phyloP scores from a whole-genome alignment of 2,329 filamentous ascomycete species.

The Xylaria sp. region DNA sequence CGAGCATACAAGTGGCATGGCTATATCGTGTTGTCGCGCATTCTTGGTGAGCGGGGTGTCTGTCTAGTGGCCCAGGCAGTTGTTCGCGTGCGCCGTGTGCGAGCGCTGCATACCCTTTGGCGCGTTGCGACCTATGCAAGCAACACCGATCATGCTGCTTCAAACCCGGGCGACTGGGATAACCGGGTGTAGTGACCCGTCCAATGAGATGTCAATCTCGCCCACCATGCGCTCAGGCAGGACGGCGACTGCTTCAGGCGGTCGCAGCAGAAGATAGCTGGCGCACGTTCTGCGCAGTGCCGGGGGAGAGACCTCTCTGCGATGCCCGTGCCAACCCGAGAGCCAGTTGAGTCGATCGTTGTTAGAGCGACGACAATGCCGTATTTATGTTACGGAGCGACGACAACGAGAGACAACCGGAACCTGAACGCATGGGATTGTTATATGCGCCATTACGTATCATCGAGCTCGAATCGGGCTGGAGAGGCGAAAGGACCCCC shows the following conservation, averaged over 20 bases:
- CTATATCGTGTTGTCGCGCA: constrained; percentile 4
- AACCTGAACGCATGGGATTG: neutral
- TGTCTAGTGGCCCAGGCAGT: neutral
- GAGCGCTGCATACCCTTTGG: constrained; percentile 19
- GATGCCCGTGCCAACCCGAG: constrained; percentile 3
- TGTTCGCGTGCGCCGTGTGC: constrained; percentile 1
- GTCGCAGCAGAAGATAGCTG: constrained; percentile 11
- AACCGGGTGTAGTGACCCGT: constrained; percentile 4
- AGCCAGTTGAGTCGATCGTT: neutral
- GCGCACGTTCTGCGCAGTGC: constrained; percentile 9
- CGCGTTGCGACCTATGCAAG: constrained; percentile 22
- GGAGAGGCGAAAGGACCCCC: constrained; percentile 9
- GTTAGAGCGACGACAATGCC: constrained; percentile 5
- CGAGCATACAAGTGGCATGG: neutral
- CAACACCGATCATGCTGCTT: constrained; percentile 16
- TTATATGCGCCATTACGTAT: constrained; percentile 13
- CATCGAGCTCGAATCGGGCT: constrained; percentile 24
- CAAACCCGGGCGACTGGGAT: constrained; percentile 24
- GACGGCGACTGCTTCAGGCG: constrained; percentile 12
- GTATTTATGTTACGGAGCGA: no score
- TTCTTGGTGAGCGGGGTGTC: constrained; percentile 3
- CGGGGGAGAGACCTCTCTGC: neutral
- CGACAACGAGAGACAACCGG: neutral
- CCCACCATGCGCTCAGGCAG: constrained; percentile 23
- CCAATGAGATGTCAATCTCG: constrained; percentile 21